phyloP scores from a whole-genome alignment of 1,284 basidiomycete species.

The Tetrapyrgos nigripes region DNA sequence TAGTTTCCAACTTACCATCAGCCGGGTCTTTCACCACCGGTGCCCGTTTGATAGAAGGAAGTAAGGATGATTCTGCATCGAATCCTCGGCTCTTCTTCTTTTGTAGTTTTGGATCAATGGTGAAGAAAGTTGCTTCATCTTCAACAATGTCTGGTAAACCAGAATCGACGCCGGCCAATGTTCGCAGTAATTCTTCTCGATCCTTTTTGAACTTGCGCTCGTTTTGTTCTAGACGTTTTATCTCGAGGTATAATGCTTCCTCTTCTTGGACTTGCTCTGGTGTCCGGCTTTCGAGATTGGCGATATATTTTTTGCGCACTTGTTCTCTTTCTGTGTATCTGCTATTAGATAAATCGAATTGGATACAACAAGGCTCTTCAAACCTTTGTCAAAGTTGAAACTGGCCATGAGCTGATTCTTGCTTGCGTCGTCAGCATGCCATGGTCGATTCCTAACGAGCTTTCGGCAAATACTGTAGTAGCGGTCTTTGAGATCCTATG shows the following conservation, averaged over 20 bases:
- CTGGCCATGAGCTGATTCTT: conserved; percentile 74
- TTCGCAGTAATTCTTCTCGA: conserved; percentile 88
- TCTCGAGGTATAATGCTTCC: conserved; percentile 94
- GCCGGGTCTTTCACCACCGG: conserved; percentile 57
- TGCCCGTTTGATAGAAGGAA: conserved; percentile 37
- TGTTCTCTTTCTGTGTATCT: conserved; percentile 77
- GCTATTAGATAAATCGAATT: not conserved
- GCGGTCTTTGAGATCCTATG: conserved; percentile 94
- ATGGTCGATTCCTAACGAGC: conserved; percentile 84
- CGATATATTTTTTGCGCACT: conserved; percentile 89
- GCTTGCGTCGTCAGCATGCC: conserved; percentile 78
- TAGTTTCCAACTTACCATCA: conserved; percentile 51
- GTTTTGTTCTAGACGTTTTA: conserved; percentile 93
- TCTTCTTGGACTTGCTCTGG: conserved; percentile 93
- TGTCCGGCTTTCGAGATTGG: conserved; percentile 86
- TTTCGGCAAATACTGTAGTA: conserved; percentile 95
- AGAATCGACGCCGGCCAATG: conserved; percentile 84
- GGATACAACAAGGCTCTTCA: not conserved
- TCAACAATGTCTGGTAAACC: conserved; percentile 77
- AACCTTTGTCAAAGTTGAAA: conserved; percentile 88
- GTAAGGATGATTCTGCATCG: conserved; percentile 60
- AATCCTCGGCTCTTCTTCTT: conserved; percentile 48
- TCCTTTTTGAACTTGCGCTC: conserved; percentile 90
- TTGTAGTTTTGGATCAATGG: conserved; percentile 59
- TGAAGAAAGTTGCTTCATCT: conserved; percentile 62